Evolutionary conservation across 2,329 filamentous ascomycete species (phyloP).

Genomic region (Penicillium digitatum): DNA sequence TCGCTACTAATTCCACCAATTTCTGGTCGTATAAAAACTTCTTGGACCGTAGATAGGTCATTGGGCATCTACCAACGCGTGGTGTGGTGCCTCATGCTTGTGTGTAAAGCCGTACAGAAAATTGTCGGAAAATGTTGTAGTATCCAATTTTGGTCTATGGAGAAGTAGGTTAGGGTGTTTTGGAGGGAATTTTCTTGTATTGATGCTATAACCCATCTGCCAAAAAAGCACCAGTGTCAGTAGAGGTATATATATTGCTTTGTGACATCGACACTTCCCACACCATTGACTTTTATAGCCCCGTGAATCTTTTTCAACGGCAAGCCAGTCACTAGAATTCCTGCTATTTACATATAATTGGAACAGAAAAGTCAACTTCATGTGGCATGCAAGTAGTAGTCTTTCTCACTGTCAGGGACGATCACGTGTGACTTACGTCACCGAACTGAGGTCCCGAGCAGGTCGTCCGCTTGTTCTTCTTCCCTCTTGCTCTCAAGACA

Average conservation of each 20-base stretch:
- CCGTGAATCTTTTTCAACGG: fast-evolving
- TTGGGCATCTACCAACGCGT: not conserved
- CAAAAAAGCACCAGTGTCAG: not conserved
- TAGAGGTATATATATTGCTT: not conserved
- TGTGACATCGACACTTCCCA: not conserved
- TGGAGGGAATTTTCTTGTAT: not conserved
- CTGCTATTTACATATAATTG: no score
- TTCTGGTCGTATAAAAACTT: not conserved
- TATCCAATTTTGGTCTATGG: not conserved
- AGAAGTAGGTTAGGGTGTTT: no score
- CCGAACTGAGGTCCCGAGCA: not conserved
- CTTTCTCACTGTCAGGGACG: not conserved
- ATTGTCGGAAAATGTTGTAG: no score
- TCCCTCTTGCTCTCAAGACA: not conserved
- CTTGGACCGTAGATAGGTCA: not conserved
- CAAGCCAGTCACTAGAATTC: no score
- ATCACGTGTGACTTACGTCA: slow-evolving; percentile 10
- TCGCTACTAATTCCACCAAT: not conserved
- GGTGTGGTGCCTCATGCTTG: no score
- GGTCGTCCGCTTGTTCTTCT: not conserved
- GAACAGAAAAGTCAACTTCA: not conserved
- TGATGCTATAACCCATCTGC: not conserved
- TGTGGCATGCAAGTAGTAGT: not conserved
- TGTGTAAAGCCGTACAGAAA: no score
- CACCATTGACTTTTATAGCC: not conserved